These are phyloP conservation scores for Wolfiporia cocos DNA, from an alignment of 1,284 basidiomycete genomes.

Conservation along the genomic window DNA sequence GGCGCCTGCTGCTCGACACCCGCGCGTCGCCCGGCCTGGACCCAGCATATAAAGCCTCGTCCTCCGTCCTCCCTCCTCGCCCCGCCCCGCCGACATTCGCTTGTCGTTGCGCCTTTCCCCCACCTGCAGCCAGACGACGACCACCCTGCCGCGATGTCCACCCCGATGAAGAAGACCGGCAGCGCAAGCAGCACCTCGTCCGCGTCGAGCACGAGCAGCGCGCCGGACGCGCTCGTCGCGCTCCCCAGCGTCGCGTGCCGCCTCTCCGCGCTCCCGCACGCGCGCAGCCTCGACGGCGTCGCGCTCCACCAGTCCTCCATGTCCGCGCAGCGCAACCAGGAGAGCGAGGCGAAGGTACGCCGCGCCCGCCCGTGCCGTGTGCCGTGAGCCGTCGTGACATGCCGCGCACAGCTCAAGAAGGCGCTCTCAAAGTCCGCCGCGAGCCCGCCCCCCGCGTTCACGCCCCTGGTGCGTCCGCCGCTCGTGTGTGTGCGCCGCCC, in stretches of 20 bases:
- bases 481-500: too few species aligned
- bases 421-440: constrained; percentile 23
- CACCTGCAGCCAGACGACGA: too few species aligned
- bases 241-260: constrained; percentile 64
- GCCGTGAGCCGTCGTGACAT: constrained; percentile 9
- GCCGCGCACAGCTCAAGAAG: constrained; percentile 21
- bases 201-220: constrained; percentile 18
- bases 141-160: too few species aligned
- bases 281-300: constrained; percentile 58
- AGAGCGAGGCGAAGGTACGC: constrained; percentile 69
- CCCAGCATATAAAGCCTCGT: constrained; percentile 24
- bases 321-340: constrained; percentile 57
- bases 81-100: constrained; percentile 4
- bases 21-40: constrained; percentile 12
- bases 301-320: constrained; percentile 61
- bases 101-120: constrained; percentile 8
- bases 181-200: constrained; percentile 20
- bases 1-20: too few species aligned
- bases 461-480: not conserved
- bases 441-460: not conserved
- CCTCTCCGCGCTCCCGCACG: constrained; percentile 61
- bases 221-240: constrained; percentile 48
- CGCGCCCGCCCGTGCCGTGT: not conserved
- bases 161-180: too few species aligned
- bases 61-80: constrained; percentile 5